Evolutionary conservation across 2,329 filamentous ascomycete genomes (phyloP), one percentile per base, ranked within the genome.

Genomic region (Cordyceps javanica): DNA sequence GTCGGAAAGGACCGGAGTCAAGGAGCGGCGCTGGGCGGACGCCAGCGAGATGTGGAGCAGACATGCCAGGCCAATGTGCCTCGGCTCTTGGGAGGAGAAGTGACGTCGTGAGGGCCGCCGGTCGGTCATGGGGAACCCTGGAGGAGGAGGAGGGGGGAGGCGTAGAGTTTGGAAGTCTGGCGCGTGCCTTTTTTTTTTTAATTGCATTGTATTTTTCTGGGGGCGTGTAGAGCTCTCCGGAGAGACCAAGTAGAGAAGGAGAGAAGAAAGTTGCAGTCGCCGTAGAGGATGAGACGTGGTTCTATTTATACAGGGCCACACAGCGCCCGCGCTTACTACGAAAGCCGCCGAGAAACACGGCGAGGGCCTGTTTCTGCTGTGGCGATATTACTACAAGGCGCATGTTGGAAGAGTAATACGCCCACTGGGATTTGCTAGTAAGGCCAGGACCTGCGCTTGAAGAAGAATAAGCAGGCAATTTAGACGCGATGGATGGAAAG

Each of bases 1-100:
- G 32, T 56, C 54, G 54, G 54, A 56, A 56, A 56, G 54, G 54
- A 56, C 36, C 54, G 54, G 54, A 38, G 54, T n/a, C 16, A 19
- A 41, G 10, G 13, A 11, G 52, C 38, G 52, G 16, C 38, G 39
- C 21, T 54, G 51, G 26, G 21, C 25, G 49, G 14, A 32, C 3
- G 28, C 30, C 49, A 13, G 2, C 5, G 2, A 9, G 23, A 6
- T 28, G 53, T 34, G 26, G 54, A 21, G 36, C 26, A 50, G 44
- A 21, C 10, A n/a, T n/a, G 21, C 26, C 39, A 21, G 39, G 26
- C 26, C 14, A 10, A 14, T 57, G 54, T 49, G 55, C 59, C 59
- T 60, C 59, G 59, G 59, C 55, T 60, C 54, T 36, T 42, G 39
- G 30, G 19, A 9, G 9, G 30, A 6, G 21, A 8, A 21, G 25